Evolutionary conservation across 2,329 filamentous ascomycete species (phyloP), one percentile per base, ranked within the genome.

Genomic region (Verticillium nonalfalfae): DNA sequence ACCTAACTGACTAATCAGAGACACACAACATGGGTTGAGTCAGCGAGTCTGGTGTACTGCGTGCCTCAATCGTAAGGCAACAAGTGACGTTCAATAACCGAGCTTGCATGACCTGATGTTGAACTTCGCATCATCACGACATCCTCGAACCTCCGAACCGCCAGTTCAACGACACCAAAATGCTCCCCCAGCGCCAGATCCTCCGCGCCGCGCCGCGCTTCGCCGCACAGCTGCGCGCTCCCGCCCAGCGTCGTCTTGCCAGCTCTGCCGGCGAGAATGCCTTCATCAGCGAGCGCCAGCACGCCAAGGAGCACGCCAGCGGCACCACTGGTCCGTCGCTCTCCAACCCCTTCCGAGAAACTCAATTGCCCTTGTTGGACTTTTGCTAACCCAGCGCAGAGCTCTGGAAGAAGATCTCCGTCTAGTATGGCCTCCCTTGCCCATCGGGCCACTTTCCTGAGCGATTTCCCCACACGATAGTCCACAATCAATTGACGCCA

Each of bases 381-480:
- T 1, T n/a, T 13, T 7, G 18, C 45, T 52, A 52, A 52, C 45
- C n/a, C 63, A 66, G 60, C 63, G 60, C 74, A 97, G 94, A 92
- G 72, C 87, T 97, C 72, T 99, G 95, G 95, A 88, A 86, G 79
- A 98, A 96, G 85, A 89, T 98, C 72, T 95, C 92, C 67, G 84
- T 97, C 83, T 98, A 91, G 93, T 97, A 91, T 79, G 90, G 81
- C 68, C 67, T 60, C 62, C 58, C 50, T 39, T 26, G 58, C 57
- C 15, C 11, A 26, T 33, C 40, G 7, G 13, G 50, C 52, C 56
- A 35, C 26, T 36, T 1, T 11, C 21, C 56, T 58, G 56, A 58
- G 35, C 56, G 18, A 59, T 18, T 2, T 21, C 13, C 33, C 2
- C 11, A 13, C 38, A 26, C 40, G 38, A 57, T 39, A 4, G 7